These are phyloP conservation scores for Colletotrichum musicola DNA, from an alignment of 2,329 filamentous ascomycete genomes.

Conservation along the genomic window DNA sequence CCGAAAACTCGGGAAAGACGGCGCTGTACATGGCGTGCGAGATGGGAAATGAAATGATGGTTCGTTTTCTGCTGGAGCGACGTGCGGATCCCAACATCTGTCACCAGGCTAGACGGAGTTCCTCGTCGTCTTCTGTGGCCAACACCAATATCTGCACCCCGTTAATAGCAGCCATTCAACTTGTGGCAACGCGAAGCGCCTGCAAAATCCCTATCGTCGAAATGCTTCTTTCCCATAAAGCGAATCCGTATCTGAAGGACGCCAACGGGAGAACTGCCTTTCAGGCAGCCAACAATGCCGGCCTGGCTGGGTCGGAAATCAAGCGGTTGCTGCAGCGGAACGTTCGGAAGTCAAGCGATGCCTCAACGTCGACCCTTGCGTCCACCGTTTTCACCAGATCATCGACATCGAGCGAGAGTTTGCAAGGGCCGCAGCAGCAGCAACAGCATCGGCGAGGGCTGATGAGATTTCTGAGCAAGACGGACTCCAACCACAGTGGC, in stretches of 20 bases:
- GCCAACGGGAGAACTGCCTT: conserved; percentile 33
- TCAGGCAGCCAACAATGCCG: conserved; percentile 33
- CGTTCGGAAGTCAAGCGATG: conserved; percentile 17
- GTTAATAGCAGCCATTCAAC: conserved; percentile 45
- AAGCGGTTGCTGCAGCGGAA: conserved; percentile 33
- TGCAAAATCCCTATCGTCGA: conserved; percentile 44
- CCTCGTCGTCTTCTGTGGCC: neutral
- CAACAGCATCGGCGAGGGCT: neutral
- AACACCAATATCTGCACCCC: conserved; percentile 41
- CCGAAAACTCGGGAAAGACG: conserved; percentile 45
- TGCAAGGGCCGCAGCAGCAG: neutral
- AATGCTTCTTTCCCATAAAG: conserved; percentile 41
- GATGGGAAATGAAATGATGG: conserved; percentile 47
- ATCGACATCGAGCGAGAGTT: conserved; percentile 26
- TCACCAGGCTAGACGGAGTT: conserved; percentile 34
- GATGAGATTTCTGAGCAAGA: conserved; percentile 25
- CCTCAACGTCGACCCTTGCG: conserved; percentile 22
- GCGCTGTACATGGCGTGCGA: conserved; percentile 48
- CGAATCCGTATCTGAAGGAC: conserved; percentile 41
- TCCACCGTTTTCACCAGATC: conserved; percentile 24
- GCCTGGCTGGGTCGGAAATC: conserved; percentile 33
- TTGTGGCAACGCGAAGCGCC: conserved; percentile 39
- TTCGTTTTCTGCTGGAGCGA: conserved; percentile 40
- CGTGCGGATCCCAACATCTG: conserved; percentile 44
- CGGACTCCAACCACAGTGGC: conserved; percentile 20